Conservation (phyloP, 2,329 filamentous ascomycete species). For the Stemphylium vesicarium region DNA sequence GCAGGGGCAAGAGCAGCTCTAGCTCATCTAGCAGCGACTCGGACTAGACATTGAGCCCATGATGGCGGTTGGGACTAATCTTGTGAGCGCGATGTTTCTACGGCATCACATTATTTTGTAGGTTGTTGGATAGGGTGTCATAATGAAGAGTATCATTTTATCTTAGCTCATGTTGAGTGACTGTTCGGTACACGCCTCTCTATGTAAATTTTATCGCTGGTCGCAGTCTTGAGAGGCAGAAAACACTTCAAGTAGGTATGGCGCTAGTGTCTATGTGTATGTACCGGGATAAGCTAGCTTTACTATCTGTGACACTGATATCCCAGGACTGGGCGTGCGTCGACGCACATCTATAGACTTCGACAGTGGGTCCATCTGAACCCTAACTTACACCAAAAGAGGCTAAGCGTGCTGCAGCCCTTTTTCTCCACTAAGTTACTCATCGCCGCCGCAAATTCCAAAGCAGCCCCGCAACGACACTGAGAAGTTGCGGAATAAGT, state of each 20-base stretch:
- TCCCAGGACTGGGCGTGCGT: neutral
- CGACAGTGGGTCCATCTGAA: neutral
- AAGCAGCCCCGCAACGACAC: conserved; percentile 25
- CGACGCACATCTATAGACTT: neutral
- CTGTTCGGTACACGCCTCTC: too few relatives aligned
- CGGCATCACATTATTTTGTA: neutral
- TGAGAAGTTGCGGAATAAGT: conserved; percentile 17
- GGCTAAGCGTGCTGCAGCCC: conserved; percentile 34
- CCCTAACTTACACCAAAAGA: conserved; percentile 21
- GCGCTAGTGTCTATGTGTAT: too few relatives aligned
- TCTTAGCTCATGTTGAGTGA: too few relatives aligned
- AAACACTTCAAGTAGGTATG: too few relatives aligned
- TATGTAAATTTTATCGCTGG: too few relatives aligned
- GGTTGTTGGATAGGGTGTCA: too few relatives aligned
- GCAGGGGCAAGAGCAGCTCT: conserved; percentile 40
- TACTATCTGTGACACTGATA: too few relatives aligned
- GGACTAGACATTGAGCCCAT: conserved; percentile 29
- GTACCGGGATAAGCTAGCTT: too few relatives aligned
- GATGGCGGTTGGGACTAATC: neutral
- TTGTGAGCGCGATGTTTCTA: neutral
- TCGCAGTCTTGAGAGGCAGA: too few relatives aligned
- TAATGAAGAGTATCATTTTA: too few relatives aligned
- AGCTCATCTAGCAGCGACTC: conserved; percentile 45
- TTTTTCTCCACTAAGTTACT: conserved; percentile 41
- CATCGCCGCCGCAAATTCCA: conserved; percentile 32